Evolutionary conservation across 257 asterid species (phyloP).

Genomic region (Petunia secreta): DNA sequence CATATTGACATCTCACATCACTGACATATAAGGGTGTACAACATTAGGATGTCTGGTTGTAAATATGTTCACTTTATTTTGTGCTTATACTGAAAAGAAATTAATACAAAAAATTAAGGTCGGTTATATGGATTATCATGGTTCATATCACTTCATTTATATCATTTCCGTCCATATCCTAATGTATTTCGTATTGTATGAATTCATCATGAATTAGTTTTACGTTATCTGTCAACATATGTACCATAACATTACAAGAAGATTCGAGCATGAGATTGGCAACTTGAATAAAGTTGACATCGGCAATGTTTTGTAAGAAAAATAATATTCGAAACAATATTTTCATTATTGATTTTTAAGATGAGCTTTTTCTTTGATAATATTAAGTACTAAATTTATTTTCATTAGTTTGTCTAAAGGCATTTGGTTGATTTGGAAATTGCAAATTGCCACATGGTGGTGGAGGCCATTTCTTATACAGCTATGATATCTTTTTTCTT

Average conservation of each 20-base stretch:
- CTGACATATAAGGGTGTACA: slow-evolving; percentile 1
- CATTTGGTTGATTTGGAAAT: slow-evolving; percentile 23
- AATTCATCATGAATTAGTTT: not conserved
- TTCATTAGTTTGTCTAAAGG: slow-evolving; percentile 24
- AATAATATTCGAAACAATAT: not conserved
- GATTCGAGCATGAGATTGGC: not conserved
- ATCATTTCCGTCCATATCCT: too few relatives aligned
- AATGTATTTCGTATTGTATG: too few relatives aligned
- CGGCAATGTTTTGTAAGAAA: not conserved
- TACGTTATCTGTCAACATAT: too few relatives aligned
- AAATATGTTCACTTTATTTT: slow-evolving; percentile 3
- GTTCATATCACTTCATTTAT: too few relatives aligned
- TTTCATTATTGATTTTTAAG: not conserved
- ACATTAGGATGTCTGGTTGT: slow-evolving; percentile 27
- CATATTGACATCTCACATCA: slow-evolving; percentile 30
- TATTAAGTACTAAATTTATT: not conserved
- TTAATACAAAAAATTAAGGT: not conserved
- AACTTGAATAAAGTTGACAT: not conserved
- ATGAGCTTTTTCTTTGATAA: not conserved
- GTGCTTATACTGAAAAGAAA: not conserved
- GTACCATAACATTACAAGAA: too few relatives aligned
- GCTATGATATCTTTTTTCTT: slow-evolving; percentile 27
- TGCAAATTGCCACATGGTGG: slow-evolving; percentile 33
- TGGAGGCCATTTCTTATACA: slow-evolving; percentile 30
- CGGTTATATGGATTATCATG: too few relatives aligned